Conservation (phyloP, 1,284 basidiomycete species). For the Moniliophthora roreri region DNA sequence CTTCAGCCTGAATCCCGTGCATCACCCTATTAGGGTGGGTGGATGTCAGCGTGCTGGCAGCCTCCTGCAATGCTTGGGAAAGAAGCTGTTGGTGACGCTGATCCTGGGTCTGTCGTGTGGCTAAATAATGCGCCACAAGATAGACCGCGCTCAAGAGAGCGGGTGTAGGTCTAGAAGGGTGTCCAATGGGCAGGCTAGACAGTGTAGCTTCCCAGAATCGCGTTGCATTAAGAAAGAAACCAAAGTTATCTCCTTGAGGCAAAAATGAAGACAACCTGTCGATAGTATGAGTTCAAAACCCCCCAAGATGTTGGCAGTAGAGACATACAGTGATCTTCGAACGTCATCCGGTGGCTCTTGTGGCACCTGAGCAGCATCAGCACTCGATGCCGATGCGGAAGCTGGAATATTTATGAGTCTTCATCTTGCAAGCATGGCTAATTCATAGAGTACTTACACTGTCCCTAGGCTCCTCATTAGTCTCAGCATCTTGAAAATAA, state of each 20-base stretch:
- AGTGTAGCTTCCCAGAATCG: conserved; percentile 39
- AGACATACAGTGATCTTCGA: too few species aligned
- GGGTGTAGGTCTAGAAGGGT: conserved; percentile 42
- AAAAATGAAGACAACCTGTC: conserved; percentile 26
- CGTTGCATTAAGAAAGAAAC: conserved; percentile 46
- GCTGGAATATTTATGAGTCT: neutral
- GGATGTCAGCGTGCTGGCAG: neutral
- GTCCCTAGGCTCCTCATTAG: too few species aligned
- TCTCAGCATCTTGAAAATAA: too few species aligned
- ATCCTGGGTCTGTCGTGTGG: conserved; percentile 15
- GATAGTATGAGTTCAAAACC: too few species aligned
- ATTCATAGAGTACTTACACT: neutral
- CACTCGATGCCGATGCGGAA: too few species aligned
- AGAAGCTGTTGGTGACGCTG: neutral
- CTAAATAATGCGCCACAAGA: conserved; percentile 48
- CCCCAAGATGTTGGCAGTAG: too few species aligned
- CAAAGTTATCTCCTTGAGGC: conserved; percentile 41
- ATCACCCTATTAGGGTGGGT: neutral
- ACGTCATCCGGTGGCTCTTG: too few species aligned
- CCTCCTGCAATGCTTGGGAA: neutral
- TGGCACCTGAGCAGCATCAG: too few species aligned
- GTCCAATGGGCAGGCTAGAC: conserved; percentile 27
- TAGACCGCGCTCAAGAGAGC: conserved; percentile 48
- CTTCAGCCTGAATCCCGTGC: neutral
- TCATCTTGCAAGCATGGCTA: neutral